Evolutionary conservation across 805 yeast genomes (phyloP), one percentile per base, ranked within the genome.

Genomic region (Myxozyma udenii): DNA sequence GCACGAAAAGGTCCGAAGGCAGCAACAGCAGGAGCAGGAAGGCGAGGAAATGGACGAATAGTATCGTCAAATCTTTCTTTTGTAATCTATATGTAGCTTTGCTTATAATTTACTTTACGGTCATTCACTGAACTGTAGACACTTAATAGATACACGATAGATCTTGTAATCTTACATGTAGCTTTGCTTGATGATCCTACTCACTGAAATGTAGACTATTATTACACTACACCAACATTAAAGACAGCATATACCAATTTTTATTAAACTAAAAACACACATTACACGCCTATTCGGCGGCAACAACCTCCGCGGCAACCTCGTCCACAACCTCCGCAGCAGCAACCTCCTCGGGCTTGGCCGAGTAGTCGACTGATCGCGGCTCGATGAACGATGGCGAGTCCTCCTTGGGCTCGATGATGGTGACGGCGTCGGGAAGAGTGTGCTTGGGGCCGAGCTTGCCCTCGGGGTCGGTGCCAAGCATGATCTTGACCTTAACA

Each of bases 401-500:
- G 71, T 88, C 95, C 70, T 87, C 95, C 83, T 87, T 87, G 76
- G 95, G 95, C 74, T 87, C 95, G 66, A 80, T 72, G 69, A 87
- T 83, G 72, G 81, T 79, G 72, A 87, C 95, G 72, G 84, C 87
- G 75, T 87, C 96, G 73, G 96, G 96, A 74, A 87, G 80, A 55
- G 95, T 78, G 74, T 72, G 87, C 50, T 55, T 51, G 79, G 95
- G 95, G 78, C 95, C 95, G 66, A 68, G 68, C 74, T 76, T 83
- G 82, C 82, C 79, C 70, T 81, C 73, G 48, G 62, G 59, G 68
- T 91, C 88, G 78, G 98, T 96, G 83, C 91, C 98, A 76, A 87
- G 88, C 98, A 93, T 93, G 74, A 93, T 93, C 85, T 93, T 93
- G 72, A 93, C 98, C 85, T 87, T 91, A 76, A 93, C 85, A 85